Base-by-base conservation (phyloP, 192 early-diverging fungal genomes). In the Rhizoclosmatium sp. region DNA sequence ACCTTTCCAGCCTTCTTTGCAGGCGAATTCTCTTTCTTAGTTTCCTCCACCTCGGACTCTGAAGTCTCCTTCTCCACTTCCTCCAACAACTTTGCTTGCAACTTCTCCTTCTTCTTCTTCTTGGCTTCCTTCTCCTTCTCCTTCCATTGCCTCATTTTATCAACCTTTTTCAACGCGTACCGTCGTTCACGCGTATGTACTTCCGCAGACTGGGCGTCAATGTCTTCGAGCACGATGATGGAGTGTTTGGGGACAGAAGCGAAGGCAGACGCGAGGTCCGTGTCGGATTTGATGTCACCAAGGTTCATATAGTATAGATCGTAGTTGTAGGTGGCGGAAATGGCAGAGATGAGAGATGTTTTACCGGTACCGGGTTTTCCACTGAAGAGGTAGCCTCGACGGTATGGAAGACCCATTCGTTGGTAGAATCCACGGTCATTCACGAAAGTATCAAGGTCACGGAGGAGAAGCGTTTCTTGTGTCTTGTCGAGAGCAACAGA, bases 361-460 rank as follows among this genome's bases (percentile, higher is more conserved):
- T 86, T 86, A 23, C 85, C 85, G 2, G 85, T 86, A n/a, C 85
- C 85, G 0, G 87, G 87, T 60, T 85, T 80, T 14, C 79, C 84
- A 19, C 65, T 65, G 44, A 85, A 83, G 59, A 85, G 82, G 72
- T 85, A 85, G 12, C 90, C 90, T 31, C 88, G 83, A 40, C 88
- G 80, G 84, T 91, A 92, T 21, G 91, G 89, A 14, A 92, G 84
- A 14, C 91, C 91, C 67, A 91, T 89, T 2, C 89, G 77, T 46
- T 75, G 69, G 80, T 92, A 92, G 69, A 92, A 92, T 1, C 82
- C 82, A 66, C 85, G 80, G 75, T 90, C 87, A 40, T 80, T 78
- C 46, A 73, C 60, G 71, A 92, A 92, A 0, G 87, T 83, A 42
- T 83, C 75, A 3, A 92, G 67, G 70, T 92, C 90, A 21, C 79